Conservation (phyloP, 768 basidiomycete genomes). For the Tulasnella sp. region DNA sequence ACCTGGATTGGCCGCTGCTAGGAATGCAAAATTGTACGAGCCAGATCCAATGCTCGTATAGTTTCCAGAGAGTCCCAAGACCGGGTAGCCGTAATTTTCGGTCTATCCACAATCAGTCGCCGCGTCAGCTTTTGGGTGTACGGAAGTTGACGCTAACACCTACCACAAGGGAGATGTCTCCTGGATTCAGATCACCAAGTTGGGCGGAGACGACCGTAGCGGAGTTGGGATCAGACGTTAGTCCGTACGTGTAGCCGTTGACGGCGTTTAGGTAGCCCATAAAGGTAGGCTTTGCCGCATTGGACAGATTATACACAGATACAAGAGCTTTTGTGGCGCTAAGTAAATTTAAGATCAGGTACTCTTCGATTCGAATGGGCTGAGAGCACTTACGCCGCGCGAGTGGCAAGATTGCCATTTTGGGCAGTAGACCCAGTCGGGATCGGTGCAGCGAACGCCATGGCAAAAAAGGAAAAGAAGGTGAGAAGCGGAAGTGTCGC, state of each 20-base stretch:
- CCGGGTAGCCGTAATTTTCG: background rate
- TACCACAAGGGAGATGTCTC: background rate
- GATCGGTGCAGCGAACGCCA: background rate
- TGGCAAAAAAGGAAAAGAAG: background rate
- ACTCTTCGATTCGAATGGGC: background rate
- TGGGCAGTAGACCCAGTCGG: background rate
- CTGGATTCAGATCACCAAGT: background rate
- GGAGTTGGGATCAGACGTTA: background rate
- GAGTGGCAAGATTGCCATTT: background rate
- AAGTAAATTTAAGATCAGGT: background rate
- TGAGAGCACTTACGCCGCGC: background rate
- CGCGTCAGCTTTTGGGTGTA: background rate
- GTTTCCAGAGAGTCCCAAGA: constrained; percentile 10
- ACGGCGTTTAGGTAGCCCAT: background rate
- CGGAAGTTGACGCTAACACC: background rate
- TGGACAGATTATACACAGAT: background rate
- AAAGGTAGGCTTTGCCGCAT: background rate
- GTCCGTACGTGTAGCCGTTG: background rate
- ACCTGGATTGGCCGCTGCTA: background rate
- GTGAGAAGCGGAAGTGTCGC: background rate
- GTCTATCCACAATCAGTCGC: background rate
- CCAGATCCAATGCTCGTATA: background rate
- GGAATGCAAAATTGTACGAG: background rate
- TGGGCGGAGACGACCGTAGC: background rate
- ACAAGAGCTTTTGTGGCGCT: background rate